Conservation (phyloP, 2,329 filamentous ascomycete species). For the Fusarium sp. region DNA sequence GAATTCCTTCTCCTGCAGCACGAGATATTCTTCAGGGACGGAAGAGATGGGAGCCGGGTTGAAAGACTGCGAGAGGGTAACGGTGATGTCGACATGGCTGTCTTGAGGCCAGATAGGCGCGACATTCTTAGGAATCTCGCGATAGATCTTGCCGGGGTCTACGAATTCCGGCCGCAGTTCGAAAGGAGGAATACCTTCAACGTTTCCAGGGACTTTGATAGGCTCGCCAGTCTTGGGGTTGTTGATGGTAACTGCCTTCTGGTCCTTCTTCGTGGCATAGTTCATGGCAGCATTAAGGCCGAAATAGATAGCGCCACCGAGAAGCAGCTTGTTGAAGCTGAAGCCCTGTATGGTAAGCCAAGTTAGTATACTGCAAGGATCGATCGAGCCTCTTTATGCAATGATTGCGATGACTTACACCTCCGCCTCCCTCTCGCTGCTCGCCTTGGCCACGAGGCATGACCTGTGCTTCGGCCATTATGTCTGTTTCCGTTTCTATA, state of each 20-base stretch:
- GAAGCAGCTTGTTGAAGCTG: slow-evolving; percentile 58
- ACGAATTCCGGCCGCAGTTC: slow-evolving; percentile 66
- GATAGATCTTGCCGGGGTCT: slow-evolving; percentile 70
- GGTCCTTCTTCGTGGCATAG: slow-evolving; percentile 62
- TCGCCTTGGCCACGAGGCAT: slow-evolving; percentile 41
- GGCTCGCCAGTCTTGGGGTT: slow-evolving; percentile 62
- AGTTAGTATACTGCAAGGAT: slow-evolving; percentile 20
- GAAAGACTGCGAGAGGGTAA: slow-evolving; percentile 84
- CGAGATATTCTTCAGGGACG: slow-evolving; percentile 73
- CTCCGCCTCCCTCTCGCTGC: slow-evolving; percentile 38
- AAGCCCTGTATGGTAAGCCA: slow-evolving; percentile 47
- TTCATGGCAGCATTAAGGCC: slow-evolving; percentile 69
- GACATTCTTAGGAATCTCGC: slow-evolving; percentile 73
- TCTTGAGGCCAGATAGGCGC: slow-evolving; percentile 90
- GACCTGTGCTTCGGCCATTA: slow-evolving; percentile 46
- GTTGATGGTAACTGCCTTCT: slow-evolving; percentile 59
- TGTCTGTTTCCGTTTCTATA: slow-evolving; percentile 17
- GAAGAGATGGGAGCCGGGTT: slow-evolving; percentile 74
- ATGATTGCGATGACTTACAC: slow-evolving; percentile 44
- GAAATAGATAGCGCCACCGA: slow-evolving; percentile 67
- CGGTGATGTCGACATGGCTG: slow-evolving; percentile 80
- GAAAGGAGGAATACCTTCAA: slow-evolving; percentile 71
- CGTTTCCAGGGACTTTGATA: slow-evolving; percentile 65
- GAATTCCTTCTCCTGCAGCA: slow-evolving; percentile 85
- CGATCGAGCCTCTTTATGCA: neutral